phyloP scores from a whole-genome alignment of 2,329 filamentous ascomycete genomes.

The Geosmithia flava region DNA sequence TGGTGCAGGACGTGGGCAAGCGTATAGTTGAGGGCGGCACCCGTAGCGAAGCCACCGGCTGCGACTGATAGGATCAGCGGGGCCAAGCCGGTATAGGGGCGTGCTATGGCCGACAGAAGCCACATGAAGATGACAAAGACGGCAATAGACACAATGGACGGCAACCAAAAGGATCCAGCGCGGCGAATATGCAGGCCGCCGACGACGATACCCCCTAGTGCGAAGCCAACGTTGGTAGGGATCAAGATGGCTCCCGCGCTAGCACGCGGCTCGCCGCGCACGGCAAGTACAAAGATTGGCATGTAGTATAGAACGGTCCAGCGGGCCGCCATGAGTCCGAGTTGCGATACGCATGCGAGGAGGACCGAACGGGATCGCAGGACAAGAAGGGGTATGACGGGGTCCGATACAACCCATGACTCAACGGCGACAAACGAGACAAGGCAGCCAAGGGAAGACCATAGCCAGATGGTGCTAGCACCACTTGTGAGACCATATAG shows the following conservation, averaged over 20 bases:
- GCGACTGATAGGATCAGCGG: slow-evolving; percentile 51
- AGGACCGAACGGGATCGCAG: slow-evolving; percentile 59
- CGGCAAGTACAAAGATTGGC: slow-evolving; percentile 67
- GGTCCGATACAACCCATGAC: slow-evolving; percentile 48
- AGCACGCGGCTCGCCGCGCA: slow-evolving; percentile 57
- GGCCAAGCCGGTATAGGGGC: slow-evolving; percentile 31
- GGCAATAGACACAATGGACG: slow-evolving; percentile 45
- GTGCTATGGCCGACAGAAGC: slow-evolving; percentile 41
- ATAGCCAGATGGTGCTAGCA: slow-evolving; percentile 46
- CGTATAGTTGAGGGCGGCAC: slow-evolving; percentile 67
- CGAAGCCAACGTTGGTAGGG: slow-evolving; percentile 73
- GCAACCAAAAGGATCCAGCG: slow-evolving; percentile 58
- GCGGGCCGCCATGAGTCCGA: slow-evolving; percentile 69
- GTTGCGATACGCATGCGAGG: slow-evolving; percentile 60
- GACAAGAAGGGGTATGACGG: slow-evolving; percentile 62
- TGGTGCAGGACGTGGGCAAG: slow-evolving; percentile 70
- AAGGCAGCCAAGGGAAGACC: slow-evolving; percentile 40
- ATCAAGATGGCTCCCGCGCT: slow-evolving; percentile 64
- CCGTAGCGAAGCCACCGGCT: slow-evolving; percentile 59
- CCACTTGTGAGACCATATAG: slow-evolving; percentile 57
- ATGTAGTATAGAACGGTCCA: slow-evolving; percentile 75
- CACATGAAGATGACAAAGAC: slow-evolving; percentile 51
- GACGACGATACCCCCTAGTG: slow-evolving; percentile 57
- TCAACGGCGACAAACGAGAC: slow-evolving; percentile 51
- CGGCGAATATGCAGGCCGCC: slow-evolving; percentile 67